phyloP scores from a whole-genome alignment of 2,329 filamentous ascomycete species.

The Epichloe uncinata region DNA sequence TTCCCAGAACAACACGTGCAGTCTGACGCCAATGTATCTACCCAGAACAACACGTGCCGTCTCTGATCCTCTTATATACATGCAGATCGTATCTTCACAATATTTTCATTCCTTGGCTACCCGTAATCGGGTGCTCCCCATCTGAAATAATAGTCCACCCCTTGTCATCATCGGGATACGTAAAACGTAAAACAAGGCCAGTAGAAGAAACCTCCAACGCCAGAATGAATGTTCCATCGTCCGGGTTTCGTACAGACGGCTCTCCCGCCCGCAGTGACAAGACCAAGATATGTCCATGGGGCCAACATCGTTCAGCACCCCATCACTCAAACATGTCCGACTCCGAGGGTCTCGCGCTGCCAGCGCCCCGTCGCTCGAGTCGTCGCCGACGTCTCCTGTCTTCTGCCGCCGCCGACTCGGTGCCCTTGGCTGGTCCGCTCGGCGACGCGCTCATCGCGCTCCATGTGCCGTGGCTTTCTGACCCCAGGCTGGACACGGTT shows the following conservation, averaged over 20 bases:
- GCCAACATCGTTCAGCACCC: background rate
- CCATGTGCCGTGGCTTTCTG: constrained; percentile 40
- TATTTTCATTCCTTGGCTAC: no score
- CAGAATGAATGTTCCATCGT: background rate
- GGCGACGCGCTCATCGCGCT: constrained; percentile 38
- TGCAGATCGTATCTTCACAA: no score
- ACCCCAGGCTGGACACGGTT: constrained; percentile 36
- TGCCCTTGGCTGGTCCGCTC: constrained; percentile 23
- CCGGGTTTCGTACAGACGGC: background rate
- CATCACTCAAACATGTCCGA: constrained; percentile 25
- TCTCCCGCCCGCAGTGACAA: background rate
- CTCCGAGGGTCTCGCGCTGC: constrained; percentile 20
- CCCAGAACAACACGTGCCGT: no score
- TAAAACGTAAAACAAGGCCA: background rate
- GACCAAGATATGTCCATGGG: background rate
- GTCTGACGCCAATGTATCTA: no score
- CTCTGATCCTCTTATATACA: no score
- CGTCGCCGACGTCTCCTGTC: constrained; percentile 41
- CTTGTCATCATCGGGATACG: no score
- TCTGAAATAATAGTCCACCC: no score
- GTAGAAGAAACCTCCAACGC: background rate
- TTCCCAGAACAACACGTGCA: no score
- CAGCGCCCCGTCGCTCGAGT: constrained; percentile 36
- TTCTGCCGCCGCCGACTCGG: constrained; percentile 28
- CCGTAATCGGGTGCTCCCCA: no score